Evolutionary conservation across 2,329 filamentous ascomycete genomes (phyloP), one percentile per base, ranked within the genome.

Genomic region (Fusarium zealandicum): DNA sequence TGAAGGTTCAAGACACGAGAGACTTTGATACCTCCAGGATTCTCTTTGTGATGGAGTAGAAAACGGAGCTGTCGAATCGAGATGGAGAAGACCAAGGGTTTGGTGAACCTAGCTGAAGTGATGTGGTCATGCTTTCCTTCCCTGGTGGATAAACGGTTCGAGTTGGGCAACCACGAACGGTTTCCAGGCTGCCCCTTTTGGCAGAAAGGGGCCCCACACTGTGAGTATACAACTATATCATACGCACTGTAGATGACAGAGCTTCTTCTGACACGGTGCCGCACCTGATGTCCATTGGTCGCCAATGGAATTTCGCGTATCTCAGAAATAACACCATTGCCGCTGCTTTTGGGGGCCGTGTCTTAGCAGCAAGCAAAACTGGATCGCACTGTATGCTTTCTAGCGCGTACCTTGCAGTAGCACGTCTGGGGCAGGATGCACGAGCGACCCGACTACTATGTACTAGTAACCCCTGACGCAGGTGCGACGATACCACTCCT

Each of bases 351-450:
- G 55, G 64, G 64, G 64, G 64, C 60, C 47, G 44, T 49, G 51
- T 50, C 30, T 36, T 25, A 41, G 41, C 17, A 40, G 35, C 35
- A 41, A 32, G 43, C 36, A 42, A 52, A 48, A 52, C 22, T 45
- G 37, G 20, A 20, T 5, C 43, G 38, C 54, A 54, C 46, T 40
- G 36, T 52, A 16, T 47, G 45, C 43, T 9, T 25, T 25, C 50
- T 66, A 59, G 63, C 55, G 57, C 49, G 65, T 68, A 59, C 65
- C 65, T 68, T 68, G 65, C 65, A 66, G 65, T 68, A 68, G 65
- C 41, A 6, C 39, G 51, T 47, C 28, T 39, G 36, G 30, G 6
- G 45, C 37, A 43, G 20, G 40, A 37, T 39, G 45, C 44, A 47
- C 36, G 50, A 50, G 32, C 39, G 48, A 38, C 45, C 30, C n/a